Base-by-base conservation (phyloP, 768 basidiomycete species). In the Pholiota microspora region DNA sequence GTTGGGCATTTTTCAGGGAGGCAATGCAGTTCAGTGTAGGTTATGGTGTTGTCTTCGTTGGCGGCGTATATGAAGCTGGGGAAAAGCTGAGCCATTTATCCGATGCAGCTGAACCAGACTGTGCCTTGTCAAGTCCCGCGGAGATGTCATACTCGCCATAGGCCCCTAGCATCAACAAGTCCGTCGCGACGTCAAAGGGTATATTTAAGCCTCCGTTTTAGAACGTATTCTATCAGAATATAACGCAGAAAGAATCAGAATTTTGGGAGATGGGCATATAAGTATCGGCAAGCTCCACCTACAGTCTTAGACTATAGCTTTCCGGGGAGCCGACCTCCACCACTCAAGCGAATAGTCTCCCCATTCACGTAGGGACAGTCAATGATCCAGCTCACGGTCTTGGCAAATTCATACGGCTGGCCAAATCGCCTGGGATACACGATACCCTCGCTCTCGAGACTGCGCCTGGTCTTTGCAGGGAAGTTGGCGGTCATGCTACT, bases 321-420 rank as follows among this genome's bases (percentile, higher is more conserved):
- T 25, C 69, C 71, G 27, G 75, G 73, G 25, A 77, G 56, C 49
- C 74, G 65, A 12, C 71, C 73, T 2, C 65, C 80, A 2, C 77
- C 79, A 53, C 75, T 79, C 51, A 80, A 62, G 51, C 78, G 69
- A 18, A 80, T 70, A 2, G 72, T 75, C 65, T 81, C 79, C 27
- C 81, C 83, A 64, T 84, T 84, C 13, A 83, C 73, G 68, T 80
- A 82, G 3, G 75, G 68, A 55, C 76, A 77, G 57, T 80, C 79
- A 44, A 82, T 58, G 25, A 79, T 71, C 74, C 77, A 79, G 44
- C 72, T 64, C 7, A 80, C 73, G 4, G 81, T 81, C 49, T 71
- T 67, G 5, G 81, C 78, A 59, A 82, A 83, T 64, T 83, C 82
- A 9, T 64, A 64, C 0, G 78, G 71, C 23, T 69, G 64, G 1